Conservation (phyloP, 2,329 filamentous ascomycete species). For the Leptosphaerulina australis region DNA sequence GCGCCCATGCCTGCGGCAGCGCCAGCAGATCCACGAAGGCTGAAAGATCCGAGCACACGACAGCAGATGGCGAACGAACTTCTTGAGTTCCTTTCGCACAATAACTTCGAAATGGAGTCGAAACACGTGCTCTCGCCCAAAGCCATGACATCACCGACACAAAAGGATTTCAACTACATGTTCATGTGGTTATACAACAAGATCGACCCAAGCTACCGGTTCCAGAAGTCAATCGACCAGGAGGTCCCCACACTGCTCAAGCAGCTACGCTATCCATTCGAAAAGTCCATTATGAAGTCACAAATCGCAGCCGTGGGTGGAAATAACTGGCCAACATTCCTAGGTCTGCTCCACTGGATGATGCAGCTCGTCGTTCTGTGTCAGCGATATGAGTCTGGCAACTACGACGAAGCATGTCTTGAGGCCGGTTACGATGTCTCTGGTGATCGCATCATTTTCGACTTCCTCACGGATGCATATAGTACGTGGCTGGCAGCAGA, state of each 20-base stretch:
- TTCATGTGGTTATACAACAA: constrained; percentile 98
- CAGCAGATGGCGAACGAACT: constrained; percentile 85
- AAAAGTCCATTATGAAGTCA: constrained; percentile 94
- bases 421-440: constrained; percentile 87
- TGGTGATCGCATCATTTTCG: constrained; percentile 91
- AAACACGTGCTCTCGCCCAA: constrained; percentile 92
- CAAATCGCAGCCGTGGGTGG: constrained; percentile 93
- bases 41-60: constrained; percentile 82
- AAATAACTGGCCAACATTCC: constrained; percentile 94
- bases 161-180: constrained; percentile 97
- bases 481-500: constrained; percentile 90
- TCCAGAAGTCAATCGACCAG: constrained; percentile 92
- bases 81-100: constrained; percentile 85
- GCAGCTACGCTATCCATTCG: constrained; percentile 92
- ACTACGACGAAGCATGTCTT: constrained; percentile 87
- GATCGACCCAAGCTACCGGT: constrained; percentile 91
- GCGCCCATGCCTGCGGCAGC: constrained; percentile 81
- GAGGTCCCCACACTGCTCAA: constrained; percentile 93
- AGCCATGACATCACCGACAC: constrained; percentile 89
- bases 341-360: constrained; percentile 97
- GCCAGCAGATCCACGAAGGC: constrained; percentile 82
- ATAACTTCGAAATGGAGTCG: constrained; percentile 98
- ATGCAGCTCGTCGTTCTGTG: constrained; percentile 97
- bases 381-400: constrained; percentile 76
- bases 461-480: constrained; percentile 89